Evolutionary conservation across 1,284 basidiomycete species (phyloP).

Genomic region (Trichosporon ovoides): DNA sequence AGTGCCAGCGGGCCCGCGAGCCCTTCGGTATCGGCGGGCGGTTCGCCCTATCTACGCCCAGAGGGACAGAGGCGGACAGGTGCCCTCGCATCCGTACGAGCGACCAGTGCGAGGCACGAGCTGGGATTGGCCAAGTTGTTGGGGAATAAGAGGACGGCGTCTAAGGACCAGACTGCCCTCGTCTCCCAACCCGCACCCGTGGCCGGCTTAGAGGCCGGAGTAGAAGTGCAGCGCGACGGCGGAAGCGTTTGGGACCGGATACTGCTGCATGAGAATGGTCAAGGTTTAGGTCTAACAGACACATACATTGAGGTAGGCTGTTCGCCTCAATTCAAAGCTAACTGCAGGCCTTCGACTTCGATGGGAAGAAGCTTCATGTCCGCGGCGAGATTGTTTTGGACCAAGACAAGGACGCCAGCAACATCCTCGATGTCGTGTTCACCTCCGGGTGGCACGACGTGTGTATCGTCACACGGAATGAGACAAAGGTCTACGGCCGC

Average conservation of each 20-base stretch:
- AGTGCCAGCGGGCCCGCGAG: neutral
- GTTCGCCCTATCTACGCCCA: slow-evolving; percentile 7
- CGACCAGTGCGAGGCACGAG: slow-evolving; percentile 15
- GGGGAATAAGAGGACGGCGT: slow-evolving; percentile 12
- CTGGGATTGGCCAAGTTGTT: slow-evolving; percentile 38
- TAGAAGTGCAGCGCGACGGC: slow-evolving; percentile 38
- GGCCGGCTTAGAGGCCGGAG: slow-evolving; percentile 32
- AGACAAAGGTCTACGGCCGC: slow-evolving; percentile 14
- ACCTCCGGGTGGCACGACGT: slow-evolving; percentile 21
- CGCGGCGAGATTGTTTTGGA: slow-evolving; percentile 20
- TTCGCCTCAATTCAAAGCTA: no score
- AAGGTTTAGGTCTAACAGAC: slow-evolving; percentile 30
- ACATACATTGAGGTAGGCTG: slow-evolving; percentile 27
- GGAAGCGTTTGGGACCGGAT: slow-evolving; percentile 35
- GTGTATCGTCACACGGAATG: slow-evolving; percentile 10
- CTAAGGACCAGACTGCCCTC: neutral
- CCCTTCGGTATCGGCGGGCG: neutral
- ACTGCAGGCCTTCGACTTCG: slow-evolving; percentile 28
- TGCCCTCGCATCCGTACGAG: slow-evolving; percentile 12
- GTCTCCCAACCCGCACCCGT: neutral
- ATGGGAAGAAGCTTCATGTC: slow-evolving; percentile 27
- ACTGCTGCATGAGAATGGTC: slow-evolving; percentile 23
- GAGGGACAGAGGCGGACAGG: slow-evolving; percentile 6
- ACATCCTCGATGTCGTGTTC: slow-evolving; percentile 18
- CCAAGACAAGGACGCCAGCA: neutral